These are phyloP conservation scores for Neofusicoccum ribis DNA, from an alignment of 2,329 filamentous ascomycete genomes.

Conservation along the genomic window DNA sequence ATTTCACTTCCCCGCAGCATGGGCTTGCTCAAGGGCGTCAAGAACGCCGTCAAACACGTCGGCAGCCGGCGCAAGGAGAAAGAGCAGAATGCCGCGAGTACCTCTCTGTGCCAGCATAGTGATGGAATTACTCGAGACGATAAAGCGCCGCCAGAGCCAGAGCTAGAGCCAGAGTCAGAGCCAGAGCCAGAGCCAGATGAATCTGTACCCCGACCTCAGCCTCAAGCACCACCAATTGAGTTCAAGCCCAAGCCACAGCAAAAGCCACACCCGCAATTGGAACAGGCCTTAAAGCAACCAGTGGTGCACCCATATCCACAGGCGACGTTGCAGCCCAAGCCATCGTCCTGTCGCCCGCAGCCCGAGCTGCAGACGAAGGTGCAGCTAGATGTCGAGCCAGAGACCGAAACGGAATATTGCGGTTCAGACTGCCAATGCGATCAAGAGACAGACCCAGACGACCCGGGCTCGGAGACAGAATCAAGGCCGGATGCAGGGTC, in stretches of 20 bases:
- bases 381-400: neutral
- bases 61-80: neutral
- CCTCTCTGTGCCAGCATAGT: neutral
- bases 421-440: neutral
- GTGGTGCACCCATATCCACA: neutral
- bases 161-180: neutral
- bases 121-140: neutral
- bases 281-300: neutral
- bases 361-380: neutral
- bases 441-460: neutral
- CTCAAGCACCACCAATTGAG: neutral
- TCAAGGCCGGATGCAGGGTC: neutral
- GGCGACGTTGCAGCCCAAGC: neutral
- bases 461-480: neutral
- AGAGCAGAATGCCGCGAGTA: neutral
- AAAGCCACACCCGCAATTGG: neutral
- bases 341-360: neutral
- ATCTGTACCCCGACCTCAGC: neutral
- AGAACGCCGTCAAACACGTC: neutral
- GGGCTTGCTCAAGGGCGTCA: neutral
- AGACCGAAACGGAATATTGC: neutral
- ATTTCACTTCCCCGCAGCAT: neutral
- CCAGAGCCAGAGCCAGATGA: neutral
- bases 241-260: neutral
- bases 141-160: neutral